phyloP scores from a whole-genome alignment of 1,284 basidiomycete genomes.

The Marasmius fiardii region DNA sequence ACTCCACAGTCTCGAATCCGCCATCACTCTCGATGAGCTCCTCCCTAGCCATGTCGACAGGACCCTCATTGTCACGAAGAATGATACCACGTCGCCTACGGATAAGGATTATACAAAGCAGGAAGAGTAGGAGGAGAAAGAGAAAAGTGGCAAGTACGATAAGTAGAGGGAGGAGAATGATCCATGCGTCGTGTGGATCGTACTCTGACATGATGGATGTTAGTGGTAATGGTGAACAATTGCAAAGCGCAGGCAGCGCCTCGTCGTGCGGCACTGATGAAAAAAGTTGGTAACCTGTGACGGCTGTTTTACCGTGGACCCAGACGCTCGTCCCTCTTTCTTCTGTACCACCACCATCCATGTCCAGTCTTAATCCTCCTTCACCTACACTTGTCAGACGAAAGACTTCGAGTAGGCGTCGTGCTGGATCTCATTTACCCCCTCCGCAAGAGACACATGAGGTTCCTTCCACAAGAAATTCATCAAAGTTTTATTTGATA shows the following conservation, averaged over 20 bases:
- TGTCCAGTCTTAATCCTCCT: constrained; percentile 10
- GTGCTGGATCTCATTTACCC: constrained; percentile 59
- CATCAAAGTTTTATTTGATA: not conserved
- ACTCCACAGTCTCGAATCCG: constrained; percentile 87
- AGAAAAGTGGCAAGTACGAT: constrained; percentile 92
- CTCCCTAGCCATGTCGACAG: constrained; percentile 89
- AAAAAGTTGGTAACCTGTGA: not conserved
- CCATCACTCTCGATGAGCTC: constrained; percentile 89
- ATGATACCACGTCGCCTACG: constrained; percentile 78
- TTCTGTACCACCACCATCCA: constrained; percentile 4
- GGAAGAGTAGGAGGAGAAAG: constrained; percentile 87
- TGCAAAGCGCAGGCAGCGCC: not conserved
- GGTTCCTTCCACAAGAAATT: not conserved
- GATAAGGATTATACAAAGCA: constrained; percentile 83
- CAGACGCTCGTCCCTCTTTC: not conserved
- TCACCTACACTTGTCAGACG: constrained; percentile 22
- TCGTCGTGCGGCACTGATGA: too few relatives aligned
- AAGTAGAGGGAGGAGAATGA: constrained; percentile 86
- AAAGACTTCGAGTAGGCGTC: constrained; percentile 39
- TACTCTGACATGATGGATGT: constrained; percentile 14
- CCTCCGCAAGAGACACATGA: constrained; percentile 60
- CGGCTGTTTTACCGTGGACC: not conserved
- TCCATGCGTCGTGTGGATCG: constrained; percentile 55
- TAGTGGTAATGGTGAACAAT: not conserved
- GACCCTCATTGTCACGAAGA: constrained; percentile 86